These are phyloP conservation scores for Debaryomyces sp. DNA, from an alignment of 1,139 yeast species.

Conservation along the genomic window DNA sequence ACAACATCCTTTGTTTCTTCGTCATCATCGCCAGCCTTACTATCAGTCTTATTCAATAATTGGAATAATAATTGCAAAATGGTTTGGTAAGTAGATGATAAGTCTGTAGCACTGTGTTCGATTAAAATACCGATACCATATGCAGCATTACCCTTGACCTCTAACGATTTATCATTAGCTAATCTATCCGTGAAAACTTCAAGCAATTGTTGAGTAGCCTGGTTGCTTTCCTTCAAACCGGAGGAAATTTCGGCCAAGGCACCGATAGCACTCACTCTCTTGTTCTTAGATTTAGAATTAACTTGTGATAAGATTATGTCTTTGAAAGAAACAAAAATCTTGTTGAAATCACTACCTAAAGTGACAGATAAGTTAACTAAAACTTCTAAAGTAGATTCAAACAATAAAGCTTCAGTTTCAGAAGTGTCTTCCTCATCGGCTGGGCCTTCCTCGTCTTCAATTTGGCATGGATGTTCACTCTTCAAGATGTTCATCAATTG, in stretches of 20 bases:
- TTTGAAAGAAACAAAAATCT: slow-evolving; percentile 74
- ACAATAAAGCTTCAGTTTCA: slow-evolving; percentile 84
- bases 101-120: slow-evolving; percentile 58
- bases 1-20: slow-evolving; percentile 82
- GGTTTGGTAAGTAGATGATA: slow-evolving; percentile 64
- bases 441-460: slow-evolving; percentile 52
- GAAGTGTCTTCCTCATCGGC: slow-evolving; percentile 72
- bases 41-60: slow-evolving; percentile 76
- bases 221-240: slow-evolving; percentile 71
- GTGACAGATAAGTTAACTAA: slow-evolving; percentile 75
- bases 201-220: slow-evolving; percentile 69
- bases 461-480: slow-evolving; percentile 83
- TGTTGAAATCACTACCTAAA: slow-evolving; percentile 73
- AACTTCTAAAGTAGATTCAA: slow-evolving; percentile 86
- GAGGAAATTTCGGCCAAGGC: slow-evolving; percentile 86
- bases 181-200: slow-evolving; percentile 70
- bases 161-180: slow-evolving; percentile 76
- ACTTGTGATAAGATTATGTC: slow-evolving; percentile 63
- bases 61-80: slow-evolving; percentile 79
- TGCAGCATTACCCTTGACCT: slow-evolving; percentile 94
- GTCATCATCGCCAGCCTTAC: slow-evolving; percentile 62
- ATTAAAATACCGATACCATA: slow-evolving; percentile 90
- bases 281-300: slow-evolving; percentile 64
- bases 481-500: slow-evolving; percentile 72
- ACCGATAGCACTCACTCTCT: slow-evolving; percentile 85